These are phyloP conservation scores for Articulospora tetracladia DNA, from an alignment of 495 filamentous ascomycete genomes.

Conservation along the genomic window DNA sequence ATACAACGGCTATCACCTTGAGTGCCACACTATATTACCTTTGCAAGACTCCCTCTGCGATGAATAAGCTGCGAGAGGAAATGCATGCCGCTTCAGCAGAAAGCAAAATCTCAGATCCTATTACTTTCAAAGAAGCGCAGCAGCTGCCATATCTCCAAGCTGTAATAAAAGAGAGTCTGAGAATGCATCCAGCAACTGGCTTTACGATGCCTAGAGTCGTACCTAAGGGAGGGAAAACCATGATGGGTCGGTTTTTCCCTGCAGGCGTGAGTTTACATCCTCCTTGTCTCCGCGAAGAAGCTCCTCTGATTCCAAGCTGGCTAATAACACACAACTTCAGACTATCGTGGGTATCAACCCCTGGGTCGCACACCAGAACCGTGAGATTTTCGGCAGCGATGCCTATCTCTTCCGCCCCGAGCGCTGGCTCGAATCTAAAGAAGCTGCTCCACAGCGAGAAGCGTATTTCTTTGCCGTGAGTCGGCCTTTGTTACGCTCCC, in stretches of 20 bases:
- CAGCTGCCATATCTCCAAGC: slow-evolving; percentile 45
- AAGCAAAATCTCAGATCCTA: background rate
- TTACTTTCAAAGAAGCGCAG: slow-evolving; percentile 30
- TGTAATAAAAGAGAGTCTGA: slow-evolving; percentile 45
- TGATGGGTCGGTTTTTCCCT: slow-evolving; percentile 47
- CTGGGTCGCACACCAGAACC: slow-evolving; percentile 42
- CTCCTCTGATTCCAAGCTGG: too few species aligned
- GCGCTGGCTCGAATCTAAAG: slow-evolving; percentile 23
- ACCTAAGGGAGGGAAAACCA: slow-evolving; percentile 43
- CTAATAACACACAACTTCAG: too few species aligned
- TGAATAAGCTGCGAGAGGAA: background rate
- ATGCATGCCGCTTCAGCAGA: background rate
- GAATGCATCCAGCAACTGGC: slow-evolving; percentile 34
- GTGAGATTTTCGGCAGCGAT: slow-evolving; percentile 24
- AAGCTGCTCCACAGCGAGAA: background rate
- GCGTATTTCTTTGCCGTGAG: slow-evolving; percentile 2
- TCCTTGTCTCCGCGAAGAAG: too few species aligned
- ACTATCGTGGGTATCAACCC: slow-evolving; percentile 48
- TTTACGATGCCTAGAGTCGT: slow-evolving; percentile 49
- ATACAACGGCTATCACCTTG: slow-evolving; percentile 1
- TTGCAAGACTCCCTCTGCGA: background rate
- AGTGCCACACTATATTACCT: slow-evolving; percentile 1
- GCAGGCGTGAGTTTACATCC: too few species aligned
- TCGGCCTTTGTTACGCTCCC: background rate
- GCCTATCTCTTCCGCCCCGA: background rate